Base-by-base conservation (phyloP, 2,329 filamentous ascomycete species). In the Paraconiothyrium sp. region DNA sequence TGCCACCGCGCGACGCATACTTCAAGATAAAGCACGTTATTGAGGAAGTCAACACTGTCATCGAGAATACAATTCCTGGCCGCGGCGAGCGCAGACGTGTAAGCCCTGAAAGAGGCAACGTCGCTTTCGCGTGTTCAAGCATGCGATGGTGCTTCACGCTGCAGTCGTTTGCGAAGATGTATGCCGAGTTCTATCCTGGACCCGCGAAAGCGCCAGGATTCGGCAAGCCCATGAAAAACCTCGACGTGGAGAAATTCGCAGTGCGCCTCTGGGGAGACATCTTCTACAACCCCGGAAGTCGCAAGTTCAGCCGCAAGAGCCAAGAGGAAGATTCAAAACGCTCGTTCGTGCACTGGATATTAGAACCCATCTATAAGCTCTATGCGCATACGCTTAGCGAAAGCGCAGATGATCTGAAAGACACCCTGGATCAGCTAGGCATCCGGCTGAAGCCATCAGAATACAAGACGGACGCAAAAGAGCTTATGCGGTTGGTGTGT, bases 11-110 rank as follows among this genome's bases (percentile, higher is more conserved):
- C 67, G 95, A 99, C 76, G 95, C 95, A 13, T 99, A 99, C 82
- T 98, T 97, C 85, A 99, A 99, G 84, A 84, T 99, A 58, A 98
- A 97, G 81, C 94, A 98, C 78, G 93, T 97, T n/a, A 89, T 99
- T 57, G 95, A 99, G 79, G 93, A 98, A 79, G 94, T 99, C 79
- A 99, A 99, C 80, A 97, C 93, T 0, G 84, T 95, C 69, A 98
- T 99, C 72, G 92, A 97, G 75, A 93, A 92, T 76, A 91, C 92
- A 3, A 84, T 93, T 32, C 94, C 95, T 4, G 90, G 92, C 1
- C 88, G 88, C 70, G 93, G 94, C 32, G 92, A 92, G 72, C 88
- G 86, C 63, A 89, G 88, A 79, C 88, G 95, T 66, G 80, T 99
- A 65, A 98, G 94, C 69, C 95, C 95, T 0, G 95, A 99, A 76